These are phyloP conservation scores for Phytophthora vignae DNA, from an alignment of 352 stramenopile genomes.

Conservation along the genomic window DNA sequence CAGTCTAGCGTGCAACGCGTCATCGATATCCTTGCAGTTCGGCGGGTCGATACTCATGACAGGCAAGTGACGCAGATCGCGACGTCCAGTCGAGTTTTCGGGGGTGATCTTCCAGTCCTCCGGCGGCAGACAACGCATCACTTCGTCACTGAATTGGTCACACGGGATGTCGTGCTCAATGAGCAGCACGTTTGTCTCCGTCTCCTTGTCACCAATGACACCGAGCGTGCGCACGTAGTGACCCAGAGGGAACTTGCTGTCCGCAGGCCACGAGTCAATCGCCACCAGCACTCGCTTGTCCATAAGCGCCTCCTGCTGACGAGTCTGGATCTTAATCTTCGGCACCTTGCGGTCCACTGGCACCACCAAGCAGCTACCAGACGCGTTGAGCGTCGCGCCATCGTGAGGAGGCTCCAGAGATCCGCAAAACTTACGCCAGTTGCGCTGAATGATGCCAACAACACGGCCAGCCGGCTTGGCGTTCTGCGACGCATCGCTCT, in stretches of 20 bases:
- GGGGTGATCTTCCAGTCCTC: conserved; percentile 96
- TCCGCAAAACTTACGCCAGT: conserved; percentile 95
- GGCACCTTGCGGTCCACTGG: conserved; percentile 92
- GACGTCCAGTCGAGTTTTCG: conserved; percentile 91
- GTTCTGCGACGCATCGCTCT: conserved; percentile 57
- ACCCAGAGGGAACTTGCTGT: conserved; percentile 92
- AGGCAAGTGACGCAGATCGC: conserved; percentile 93
- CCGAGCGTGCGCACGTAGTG: conserved; percentile 98
- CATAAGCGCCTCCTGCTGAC: conserved; percentile 91
- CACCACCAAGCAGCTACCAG: conserved; percentile 79
- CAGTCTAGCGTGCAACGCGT: conserved; percentile 95
- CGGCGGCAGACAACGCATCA: conserved; percentile 93
- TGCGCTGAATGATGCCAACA: conserved; percentile 93
- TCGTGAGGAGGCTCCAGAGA: conserved; percentile 90
- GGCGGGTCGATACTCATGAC: conserved; percentile 94
- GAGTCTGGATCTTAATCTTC: conserved; percentile 95
- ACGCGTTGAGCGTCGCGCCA: conserved; percentile 45
- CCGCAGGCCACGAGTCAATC: conserved; percentile 95
- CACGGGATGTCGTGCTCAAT: conserved; percentile 97
- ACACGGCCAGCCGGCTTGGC: conserved; percentile 84
- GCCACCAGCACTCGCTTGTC: conserved; percentile 95
- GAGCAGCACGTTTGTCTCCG: conserved; percentile 96
- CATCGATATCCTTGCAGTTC: conserved; percentile 98
- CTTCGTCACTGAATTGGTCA: conserved; percentile 83
- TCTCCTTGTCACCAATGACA: conserved; percentile 96